phyloP scores from a whole-genome alignment of 805 yeast species.

The Zygosaccharomyces gambellarensis region DNA sequence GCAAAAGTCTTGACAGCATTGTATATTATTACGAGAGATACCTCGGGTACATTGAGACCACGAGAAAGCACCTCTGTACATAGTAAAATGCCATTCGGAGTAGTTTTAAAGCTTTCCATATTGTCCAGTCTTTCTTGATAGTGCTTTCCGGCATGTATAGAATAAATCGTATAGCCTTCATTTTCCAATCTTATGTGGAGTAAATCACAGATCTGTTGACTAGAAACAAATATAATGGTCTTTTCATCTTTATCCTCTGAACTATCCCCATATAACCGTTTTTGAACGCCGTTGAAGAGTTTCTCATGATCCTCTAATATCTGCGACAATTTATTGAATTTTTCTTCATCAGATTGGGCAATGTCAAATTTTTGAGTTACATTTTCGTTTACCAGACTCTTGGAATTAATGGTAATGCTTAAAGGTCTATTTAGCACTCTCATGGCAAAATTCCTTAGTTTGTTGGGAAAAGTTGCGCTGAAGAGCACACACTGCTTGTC shows the following conservation, averaged over 20 bases:
- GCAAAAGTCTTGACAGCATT: conserved; percentile 86
- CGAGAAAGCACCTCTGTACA: conserved; percentile 96
- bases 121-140: conserved; percentile 77
- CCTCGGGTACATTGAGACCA: conserved; percentile 87
- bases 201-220: conserved; percentile 81
- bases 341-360: conserved; percentile 47
- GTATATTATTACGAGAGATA: conserved; percentile 74
- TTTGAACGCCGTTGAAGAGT: neutral
- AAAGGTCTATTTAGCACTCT: conserved; percentile 60
- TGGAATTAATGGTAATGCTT: conserved; percentile 74
- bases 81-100: conserved; percentile 58
- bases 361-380: conserved; percentile 69
- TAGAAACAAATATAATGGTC: conserved; percentile 77
- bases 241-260: conserved; percentile 41
- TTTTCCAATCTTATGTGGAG: conserved; percentile 46
- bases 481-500: conserved; percentile 86
- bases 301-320: conserved; percentile 43
- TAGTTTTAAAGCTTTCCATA: conserved; percentile 60
- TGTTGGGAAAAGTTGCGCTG: conserved; percentile 88
- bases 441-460: conserved; percentile 70
- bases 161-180: conserved; percentile 51
- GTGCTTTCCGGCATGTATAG: conserved; percentile 90
- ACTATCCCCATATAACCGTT: conserved; percentile 10
- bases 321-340: conserved; percentile 51
- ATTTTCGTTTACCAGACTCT: conserved; percentile 75